Evolutionary conservation across 1,284 basidiomycete genomes (phyloP).

Genomic region (Fomitopsis betulina): DNA sequence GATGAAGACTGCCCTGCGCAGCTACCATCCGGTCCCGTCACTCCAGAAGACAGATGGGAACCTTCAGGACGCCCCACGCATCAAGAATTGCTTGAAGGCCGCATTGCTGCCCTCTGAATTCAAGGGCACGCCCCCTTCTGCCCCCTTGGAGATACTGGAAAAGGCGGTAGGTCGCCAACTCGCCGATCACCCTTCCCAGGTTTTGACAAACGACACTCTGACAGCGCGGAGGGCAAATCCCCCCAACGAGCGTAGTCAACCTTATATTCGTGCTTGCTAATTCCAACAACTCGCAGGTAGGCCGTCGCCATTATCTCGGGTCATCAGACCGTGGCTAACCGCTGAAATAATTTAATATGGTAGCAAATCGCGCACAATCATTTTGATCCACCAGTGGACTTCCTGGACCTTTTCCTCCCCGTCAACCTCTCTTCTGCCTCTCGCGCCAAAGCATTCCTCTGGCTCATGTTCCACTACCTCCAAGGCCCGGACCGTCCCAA

Average conservation of each 20-base stretch:
- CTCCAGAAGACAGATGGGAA: constrained; percentile 75
- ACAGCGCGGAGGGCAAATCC: constrained; percentile 54
- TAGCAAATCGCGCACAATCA: constrained; percentile 68
- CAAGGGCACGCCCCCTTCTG: constrained; percentile 59
- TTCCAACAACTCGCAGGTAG: constrained; percentile 27
- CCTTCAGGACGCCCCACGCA: constrained; percentile 78
- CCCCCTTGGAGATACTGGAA: constrained; percentile 65
- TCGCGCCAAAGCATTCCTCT: constrained; percentile 67
- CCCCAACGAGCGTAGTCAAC: constrained; percentile 79
- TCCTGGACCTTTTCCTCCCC: constrained; percentile 79
- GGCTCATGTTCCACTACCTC: constrained; percentile 48
- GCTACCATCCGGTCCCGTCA: constrained; percentile 79
- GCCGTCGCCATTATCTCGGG: constrained; percentile 3
- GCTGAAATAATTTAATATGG: not conserved
- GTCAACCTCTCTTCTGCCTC: constrained; percentile 64
- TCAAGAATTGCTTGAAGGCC: constrained; percentile 75
- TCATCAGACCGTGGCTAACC: constrained; percentile 8
- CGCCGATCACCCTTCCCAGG: not conserved
- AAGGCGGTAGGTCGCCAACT: constrained; percentile 43
- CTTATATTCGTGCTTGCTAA: constrained; percentile 69
- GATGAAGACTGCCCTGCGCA: constrained; percentile 79
- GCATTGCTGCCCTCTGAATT: constrained; percentile 72
- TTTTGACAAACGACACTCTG: constrained; percentile 8
- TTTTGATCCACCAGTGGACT: constrained; percentile 72
- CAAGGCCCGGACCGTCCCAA: constrained; percentile 35